Evolutionary conservation across 371 early-diverging fungal genomes (phyloP).

Genomic region (Nosema muscidifuracis): DNA sequence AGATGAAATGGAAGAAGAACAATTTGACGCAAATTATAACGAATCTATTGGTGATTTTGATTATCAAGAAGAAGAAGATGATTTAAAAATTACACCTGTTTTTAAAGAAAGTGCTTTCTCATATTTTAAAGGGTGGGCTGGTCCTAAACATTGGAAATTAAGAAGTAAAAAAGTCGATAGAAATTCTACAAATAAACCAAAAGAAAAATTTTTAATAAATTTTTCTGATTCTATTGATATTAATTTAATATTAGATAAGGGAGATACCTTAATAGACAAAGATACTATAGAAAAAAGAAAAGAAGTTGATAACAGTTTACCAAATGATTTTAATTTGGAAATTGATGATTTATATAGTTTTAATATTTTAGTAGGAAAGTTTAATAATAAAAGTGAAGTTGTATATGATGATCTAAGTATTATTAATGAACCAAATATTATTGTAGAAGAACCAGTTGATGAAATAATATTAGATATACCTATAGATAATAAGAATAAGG

Average conservation of each 20-base stretch:
- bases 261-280: constrained; percentile 36
- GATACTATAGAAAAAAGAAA: constrained; percentile 55
- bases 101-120: constrained; percentile 45
- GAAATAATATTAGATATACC: constrained; percentile 19
- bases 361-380: constrained; percentile 42
- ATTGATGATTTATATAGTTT: constrained; percentile 55
- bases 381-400: constrained; percentile 2
- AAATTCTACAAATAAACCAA: constrained; percentile 30
- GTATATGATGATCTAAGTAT: neutral
- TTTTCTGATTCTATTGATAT: constrained; percentile 36
- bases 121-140: constrained; percentile 62
- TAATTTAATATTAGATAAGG: constrained; percentile 39
- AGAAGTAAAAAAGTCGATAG: constrained; percentile 24
- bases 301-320: constrained; percentile 49
- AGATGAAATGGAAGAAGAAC: constrained; percentile 14
- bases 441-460: constrained; percentile 22
- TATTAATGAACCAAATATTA: neutral
- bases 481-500: constrained; percentile 11
- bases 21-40: neutral
- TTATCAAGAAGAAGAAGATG: neutral
- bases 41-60: constrained; percentile 6
- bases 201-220: constrained; percentile 50
- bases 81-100: neutral
- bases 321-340: constrained; percentile 52
- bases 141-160: constrained; percentile 60